Evolutionary conservation across 2,329 filamentous ascomycete genomes (phyloP), one percentile per base, ranked within the genome.

Genomic region (Hypoxylon sp.): DNA sequence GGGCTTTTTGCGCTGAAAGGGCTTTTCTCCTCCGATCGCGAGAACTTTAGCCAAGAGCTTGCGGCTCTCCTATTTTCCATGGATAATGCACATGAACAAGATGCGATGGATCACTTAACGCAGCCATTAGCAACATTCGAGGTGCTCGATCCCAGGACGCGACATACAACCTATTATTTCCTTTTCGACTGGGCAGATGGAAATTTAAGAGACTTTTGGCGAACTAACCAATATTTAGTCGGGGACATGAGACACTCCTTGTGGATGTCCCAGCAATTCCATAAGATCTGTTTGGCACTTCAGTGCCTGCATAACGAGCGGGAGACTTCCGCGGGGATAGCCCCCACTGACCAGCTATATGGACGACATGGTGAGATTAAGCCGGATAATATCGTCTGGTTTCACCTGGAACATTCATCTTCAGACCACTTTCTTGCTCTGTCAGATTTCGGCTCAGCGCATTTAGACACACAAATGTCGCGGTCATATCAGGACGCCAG

Each of bases 281-380:
- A 54, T 48, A 48, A 30, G 51, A 63, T 24, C 56, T 72, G 55
- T 19, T 11, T 47, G 10, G 67, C 64, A 2, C 49, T 68, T 2
- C 32, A 54, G n/a, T 68, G 52, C 41, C 59, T 68, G 26, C 67
- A 68, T 22, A 65, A 68, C n/a, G 64, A 63, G 22, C 67, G 59
- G 2, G 15, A 48, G 22, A 61, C 52, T 1, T 32, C 65, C 26
- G 43, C 48, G 26, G 37, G 30, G 10, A 55, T 65, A 2, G 2
- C 32, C n/a, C 37, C 57, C 10, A 5, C 41, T 4, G 39, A 68
- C 4, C 55, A 49, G 2, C 24, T 69, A 10, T 78, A 68, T 53
- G 78, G 77, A 3, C 68, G 74, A 5, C 73, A 77, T 46, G 72
- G 75, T 2, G 72, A 77, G 44, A 68, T 80, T 5, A 80, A 79